A percentile compares a stretch with the other conserved stretches of the same genome.
phyloP scores from a whole-genome alignment of 2,329 filamentous ascomycete genomes.

The Colletotrichum magnum region DNA sequence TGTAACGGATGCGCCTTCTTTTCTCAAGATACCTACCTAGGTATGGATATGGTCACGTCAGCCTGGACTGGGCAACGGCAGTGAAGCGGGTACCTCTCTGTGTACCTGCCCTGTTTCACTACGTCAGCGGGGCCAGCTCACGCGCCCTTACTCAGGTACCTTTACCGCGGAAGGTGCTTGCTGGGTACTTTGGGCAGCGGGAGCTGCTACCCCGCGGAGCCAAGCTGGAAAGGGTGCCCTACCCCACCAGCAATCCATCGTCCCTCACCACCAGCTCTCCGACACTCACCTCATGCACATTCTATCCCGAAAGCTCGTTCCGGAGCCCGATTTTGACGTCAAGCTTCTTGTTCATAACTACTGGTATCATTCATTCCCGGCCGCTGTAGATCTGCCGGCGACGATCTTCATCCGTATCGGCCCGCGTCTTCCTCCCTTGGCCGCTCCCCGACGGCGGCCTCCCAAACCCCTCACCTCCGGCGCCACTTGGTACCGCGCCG shows the following conservation, averaged over 20 bases:
- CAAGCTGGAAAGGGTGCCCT: conserved; percentile 26
- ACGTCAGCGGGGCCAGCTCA: conserved; percentile 35
- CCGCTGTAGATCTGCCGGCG: not conserved
- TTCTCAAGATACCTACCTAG: not conserved
- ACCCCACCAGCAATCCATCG: conserved; percentile 32
- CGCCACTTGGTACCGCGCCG: conserved; percentile 14
- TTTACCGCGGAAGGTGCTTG: no score
- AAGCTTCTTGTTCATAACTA: not conserved
- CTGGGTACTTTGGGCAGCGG: not conserved
- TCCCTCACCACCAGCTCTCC: conserved; percentile 23
- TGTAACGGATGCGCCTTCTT: not conserved
- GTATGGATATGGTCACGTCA: not conserved
- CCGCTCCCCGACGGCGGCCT: conserved; percentile 2
- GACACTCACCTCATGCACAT: conserved; percentile 29
- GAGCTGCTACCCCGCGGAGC: conserved; percentile 27
- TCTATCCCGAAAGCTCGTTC: conserved; percentile 26
- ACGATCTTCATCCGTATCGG: not conserved
- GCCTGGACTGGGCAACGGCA: conserved; percentile 16
- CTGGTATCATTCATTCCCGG: not conserved
- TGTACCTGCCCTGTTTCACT: conserved; percentile 11
- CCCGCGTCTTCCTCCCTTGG: conserved; percentile 2
- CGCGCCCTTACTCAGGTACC: not conserved
- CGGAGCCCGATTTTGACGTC: conserved; percentile 22
- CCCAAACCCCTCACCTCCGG: conserved; percentile 32
- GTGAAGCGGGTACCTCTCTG: no score